Base-by-base conservation (phyloP, 2,329 filamentous ascomycete genomes). In the Nigrospora sphaerica region DNA sequence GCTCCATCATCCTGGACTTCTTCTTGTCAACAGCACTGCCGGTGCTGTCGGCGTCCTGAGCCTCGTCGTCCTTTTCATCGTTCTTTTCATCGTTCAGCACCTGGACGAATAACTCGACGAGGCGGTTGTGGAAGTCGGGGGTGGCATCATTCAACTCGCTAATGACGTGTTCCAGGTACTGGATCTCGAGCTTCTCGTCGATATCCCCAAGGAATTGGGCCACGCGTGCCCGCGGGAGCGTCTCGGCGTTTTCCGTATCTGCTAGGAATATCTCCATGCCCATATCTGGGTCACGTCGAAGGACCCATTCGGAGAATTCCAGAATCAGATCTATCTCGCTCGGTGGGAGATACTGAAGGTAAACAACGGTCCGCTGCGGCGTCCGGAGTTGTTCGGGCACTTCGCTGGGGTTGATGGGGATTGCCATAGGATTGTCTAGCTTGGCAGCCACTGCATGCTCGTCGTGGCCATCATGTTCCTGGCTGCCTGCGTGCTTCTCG, bases 191-290 rank as follows among this genome's bases (percentile, higher is more conserved):
- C 39, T 75, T 73, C 11, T 73, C 60, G 56, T 95, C 83, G 32
- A 95, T 81, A 0, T 70, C 68, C 37, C 81, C 75, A 4, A 98
- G 69, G 58, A 92, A 97, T 2, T 75, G 70, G 3, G 92, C 73
- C 0, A 98, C 87, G 44, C 71, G 78, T 31, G 87, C 78, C 37
- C 92, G 78, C 3, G 92, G 90, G 12, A 98, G 67, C 0, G 83
- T 89, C 70, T 97, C 93, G 1, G 93, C 91, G 58, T 97, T 97
- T 61, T 95, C 89, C 1, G 89, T 93, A 62, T 98, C 93, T 1
- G 88, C 88, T 0, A 93, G 69, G 65, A 98, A 98, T 0, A 98
- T 78, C 53, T 96, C 89, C 86, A 98, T 95, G 5, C 86, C 91
- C 35, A 88, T 69, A 2, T 81, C 75, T 0, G 89, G 81, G 51